Conservation (phyloP, 1,284 basidiomycete genomes). For the Hemileia vastatrix region DNA sequence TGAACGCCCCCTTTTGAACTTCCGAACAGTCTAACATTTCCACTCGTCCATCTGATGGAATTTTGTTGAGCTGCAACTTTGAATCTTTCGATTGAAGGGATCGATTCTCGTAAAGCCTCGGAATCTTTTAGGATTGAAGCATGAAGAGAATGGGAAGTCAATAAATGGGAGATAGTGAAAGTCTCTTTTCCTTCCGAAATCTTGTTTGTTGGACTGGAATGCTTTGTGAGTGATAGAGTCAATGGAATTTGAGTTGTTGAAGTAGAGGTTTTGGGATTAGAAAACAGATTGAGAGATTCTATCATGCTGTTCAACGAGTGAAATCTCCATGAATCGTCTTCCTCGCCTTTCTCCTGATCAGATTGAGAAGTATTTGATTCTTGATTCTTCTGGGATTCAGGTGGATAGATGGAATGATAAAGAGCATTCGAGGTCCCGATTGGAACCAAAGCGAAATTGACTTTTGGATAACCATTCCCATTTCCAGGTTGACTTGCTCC, state of each 20-base stretch:
- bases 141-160: constrained; percentile 58
- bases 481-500: constrained; percentile 24
- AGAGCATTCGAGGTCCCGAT: constrained; percentile 85
- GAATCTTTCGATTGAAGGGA: constrained; percentile 73
- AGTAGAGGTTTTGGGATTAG: constrained; percentile 50
- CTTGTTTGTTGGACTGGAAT: background rate
- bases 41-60: constrained; percentile 60
- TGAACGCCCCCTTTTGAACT: constrained; percentile 44
- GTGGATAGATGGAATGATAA: constrained; percentile 53
- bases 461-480: constrained; percentile 31
- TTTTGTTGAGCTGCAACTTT: constrained; percentile 73
- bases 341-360: no score
- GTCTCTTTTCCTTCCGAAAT: background rate
- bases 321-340: constrained; percentile 29
- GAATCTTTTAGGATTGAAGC: constrained; percentile 73
- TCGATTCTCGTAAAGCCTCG: constrained; percentile 58
- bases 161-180: constrained; percentile 44
- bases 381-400: constrained; percentile 53
- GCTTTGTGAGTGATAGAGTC: constrained; percentile 50
- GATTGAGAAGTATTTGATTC: no score
- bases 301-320: constrained; percentile 48
- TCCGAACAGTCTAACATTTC: constrained; percentile 52
- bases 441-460: constrained; percentile 50
- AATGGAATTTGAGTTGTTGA: constrained; percentile 54
- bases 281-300: constrained; percentile 43